Evolutionary conservation across 2,329 filamentous ascomycete genomes (phyloP).

Genomic region (Talaromyces amestolkiae): DNA sequence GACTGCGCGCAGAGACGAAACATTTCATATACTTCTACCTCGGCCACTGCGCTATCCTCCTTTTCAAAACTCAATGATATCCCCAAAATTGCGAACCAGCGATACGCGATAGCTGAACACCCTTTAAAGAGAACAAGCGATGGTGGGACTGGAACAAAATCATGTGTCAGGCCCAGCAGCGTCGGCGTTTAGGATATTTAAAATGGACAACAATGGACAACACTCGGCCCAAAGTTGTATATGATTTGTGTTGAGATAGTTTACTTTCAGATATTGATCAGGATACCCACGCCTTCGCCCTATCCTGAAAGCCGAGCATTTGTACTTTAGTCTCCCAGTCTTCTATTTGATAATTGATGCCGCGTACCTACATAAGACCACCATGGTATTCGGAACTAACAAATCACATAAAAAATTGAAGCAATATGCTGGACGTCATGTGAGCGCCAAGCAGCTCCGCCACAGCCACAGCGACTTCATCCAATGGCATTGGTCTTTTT

Average conservation of each 20-base stretch:
- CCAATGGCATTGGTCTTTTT: background rate
- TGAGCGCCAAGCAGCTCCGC: slow-evolving; percentile 1
- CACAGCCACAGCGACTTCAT: background rate
- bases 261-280: slow-evolving; percentile 5
- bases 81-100: slow-evolving; percentile 18
- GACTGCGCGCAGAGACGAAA: slow-evolving; percentile 76
- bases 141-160: background rate
- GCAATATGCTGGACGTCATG: background rate
- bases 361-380: background rate
- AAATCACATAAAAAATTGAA: background rate
- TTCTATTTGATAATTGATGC: background rate
- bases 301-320: background rate
- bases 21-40: slow-evolving; percentile 99
- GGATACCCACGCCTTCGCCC: slow-evolving; percentile 4
- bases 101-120: background rate
- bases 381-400: no score
- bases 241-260: slow-evolving; percentile 11
- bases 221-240: background rate
- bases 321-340: background rate
- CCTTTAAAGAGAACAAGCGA: background rate
- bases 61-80: slow-evolving; percentile 92
- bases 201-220: background rate
- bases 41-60: slow-evolving; percentile 93
- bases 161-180: background rate
- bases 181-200: slow-evolving; percentile 8